phyloP scores from a whole-genome alignment of 2,329 filamentous ascomycete genomes.

The Herpotrichia juniperi region DNA sequence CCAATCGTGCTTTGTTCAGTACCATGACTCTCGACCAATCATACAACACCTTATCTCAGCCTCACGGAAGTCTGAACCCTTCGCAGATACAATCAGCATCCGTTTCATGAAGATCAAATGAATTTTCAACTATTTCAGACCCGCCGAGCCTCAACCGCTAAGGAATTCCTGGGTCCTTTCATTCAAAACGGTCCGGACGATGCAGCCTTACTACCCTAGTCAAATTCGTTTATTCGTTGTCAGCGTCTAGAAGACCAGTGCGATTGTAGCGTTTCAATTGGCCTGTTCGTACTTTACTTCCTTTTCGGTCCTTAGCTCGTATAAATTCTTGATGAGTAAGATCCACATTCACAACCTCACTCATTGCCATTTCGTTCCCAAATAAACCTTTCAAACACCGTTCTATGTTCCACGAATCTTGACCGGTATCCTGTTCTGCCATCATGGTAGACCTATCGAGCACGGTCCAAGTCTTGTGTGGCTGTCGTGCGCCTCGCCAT shows the following conservation, averaged over 20 bases:
- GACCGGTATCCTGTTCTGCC: background rate
- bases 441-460: background rate
- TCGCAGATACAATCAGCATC: background rate
- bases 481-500: background rate
- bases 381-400: background rate
- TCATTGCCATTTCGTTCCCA: background rate
- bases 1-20: background rate
- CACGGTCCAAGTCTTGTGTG: background rate
- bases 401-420: background rate
- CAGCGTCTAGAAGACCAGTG: background rate
- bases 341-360: background rate
- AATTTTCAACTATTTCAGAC: constrained; percentile 5
- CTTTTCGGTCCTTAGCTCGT: background rate
- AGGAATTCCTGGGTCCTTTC: background rate
- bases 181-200: background rate
- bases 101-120: background rate
- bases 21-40: background rate
- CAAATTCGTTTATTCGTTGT: background rate
- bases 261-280: background rate
- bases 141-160: background rate
- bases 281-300: constrained; percentile 12
- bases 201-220: background rate
- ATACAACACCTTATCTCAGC: background rate
- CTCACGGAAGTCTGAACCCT: background rate
- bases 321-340: constrained; percentile 5